These are phyloP conservation scores for Mikania micrantha DNA, from an alignment of 129 eudicot species.

Conservation along the genomic window DNA sequence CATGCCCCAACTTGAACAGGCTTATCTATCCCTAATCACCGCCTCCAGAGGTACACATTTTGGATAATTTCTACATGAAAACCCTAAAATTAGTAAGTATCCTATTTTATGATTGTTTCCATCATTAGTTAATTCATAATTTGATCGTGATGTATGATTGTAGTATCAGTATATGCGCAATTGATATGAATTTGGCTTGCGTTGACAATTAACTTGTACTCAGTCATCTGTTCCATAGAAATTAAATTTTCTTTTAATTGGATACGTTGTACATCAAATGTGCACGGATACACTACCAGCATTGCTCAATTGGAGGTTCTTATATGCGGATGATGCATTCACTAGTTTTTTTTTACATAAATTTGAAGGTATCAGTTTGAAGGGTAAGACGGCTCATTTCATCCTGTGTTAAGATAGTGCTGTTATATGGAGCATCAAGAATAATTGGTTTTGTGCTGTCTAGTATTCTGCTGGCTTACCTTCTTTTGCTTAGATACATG, in stretches of 20 bases:
- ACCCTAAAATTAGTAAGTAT: neutral
- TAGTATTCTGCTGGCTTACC: neutral
- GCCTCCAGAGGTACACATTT: constrained; percentile 61
- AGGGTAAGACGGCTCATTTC: neutral
- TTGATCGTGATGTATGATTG: neutral
- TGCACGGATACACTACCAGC: neutral
- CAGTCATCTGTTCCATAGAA: neutral
- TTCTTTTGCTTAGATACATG: constrained; percentile 4
- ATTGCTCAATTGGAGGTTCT: neutral
- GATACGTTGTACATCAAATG: neutral
- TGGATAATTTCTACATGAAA: neutral
- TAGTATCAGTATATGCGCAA: neutral
- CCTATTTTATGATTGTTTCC: neutral
- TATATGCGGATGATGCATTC: neutral
- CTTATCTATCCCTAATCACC: constrained; percentile 60
- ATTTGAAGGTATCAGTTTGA: neutral
- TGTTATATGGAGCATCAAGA: neutral
- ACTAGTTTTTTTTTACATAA: neutral
- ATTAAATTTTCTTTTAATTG: neutral
- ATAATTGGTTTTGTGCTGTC: neutral
- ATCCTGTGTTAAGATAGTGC: neutral
- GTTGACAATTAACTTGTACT: neutral
- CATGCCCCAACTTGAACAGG: constrained; percentile 70
- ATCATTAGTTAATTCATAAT: neutral
- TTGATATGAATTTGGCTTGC: neutral